Conservation (phyloP, 2,329 filamentous ascomycete genomes). For the Diaporthe longicolla region DNA sequence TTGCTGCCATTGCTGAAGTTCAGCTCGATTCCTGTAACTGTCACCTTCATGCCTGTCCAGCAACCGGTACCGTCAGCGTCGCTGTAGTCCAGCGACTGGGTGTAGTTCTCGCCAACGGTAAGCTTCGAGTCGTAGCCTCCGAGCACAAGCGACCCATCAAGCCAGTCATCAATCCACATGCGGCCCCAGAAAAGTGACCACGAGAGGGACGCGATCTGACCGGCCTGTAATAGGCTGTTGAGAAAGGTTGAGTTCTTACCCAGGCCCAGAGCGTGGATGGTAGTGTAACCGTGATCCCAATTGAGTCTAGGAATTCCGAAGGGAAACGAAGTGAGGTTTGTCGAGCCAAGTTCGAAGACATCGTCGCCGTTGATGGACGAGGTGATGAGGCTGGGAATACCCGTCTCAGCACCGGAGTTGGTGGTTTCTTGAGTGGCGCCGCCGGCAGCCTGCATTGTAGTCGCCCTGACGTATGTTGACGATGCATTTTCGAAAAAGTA, state of each 20-base stretch:
- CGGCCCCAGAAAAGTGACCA: constrained; percentile 16
- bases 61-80: not conserved
- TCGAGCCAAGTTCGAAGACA: constrained; percentile 27
- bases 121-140: constrained; percentile 1
- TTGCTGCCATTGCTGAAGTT: constrained; percentile 3
- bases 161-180: constrained; percentile 10
- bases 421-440: constrained; percentile 43
- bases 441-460: constrained; percentile 42
- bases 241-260: not conserved
- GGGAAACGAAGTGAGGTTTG: constrained; percentile 43
- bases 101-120: not conserved
- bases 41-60: constrained; percentile 2
- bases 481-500: constrained; percentile 44
- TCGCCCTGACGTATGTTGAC: constrained; percentile 39
- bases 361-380: constrained; percentile 47
- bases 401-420: constrained; percentile 19
- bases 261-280: constrained; percentile 45
- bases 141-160: constrained; percentile 17
- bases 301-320: constrained; percentile 48
- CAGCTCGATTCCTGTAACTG: not conserved
- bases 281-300: constrained; percentile 50
- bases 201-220: not conserved
- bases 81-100: not conserved
- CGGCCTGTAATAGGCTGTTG: not conserved
- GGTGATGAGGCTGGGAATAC: constrained; percentile 35